Base-by-base conservation (phyloP, 441 rosid species). In the Flueggea neowawraea region DNA sequence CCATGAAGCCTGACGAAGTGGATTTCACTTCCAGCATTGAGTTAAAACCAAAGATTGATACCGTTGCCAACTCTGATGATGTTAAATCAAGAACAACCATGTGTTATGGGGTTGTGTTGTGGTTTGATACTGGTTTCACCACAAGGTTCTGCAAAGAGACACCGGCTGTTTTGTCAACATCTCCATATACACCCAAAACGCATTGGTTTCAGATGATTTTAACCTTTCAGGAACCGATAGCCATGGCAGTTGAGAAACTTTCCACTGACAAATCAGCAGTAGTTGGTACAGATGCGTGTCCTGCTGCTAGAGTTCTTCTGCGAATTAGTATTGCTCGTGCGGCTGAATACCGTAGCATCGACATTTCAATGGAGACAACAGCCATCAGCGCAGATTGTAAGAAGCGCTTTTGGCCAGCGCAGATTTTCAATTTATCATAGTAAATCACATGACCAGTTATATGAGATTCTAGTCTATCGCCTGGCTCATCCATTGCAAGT, bases 71-170 rank as follows among this genome's bases (percentile, higher is more conserved):
- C n/a, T n/a, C 14, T 55, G 55, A 5, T 0, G 72, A 64, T 54
- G n/a, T 55, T 4, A 61, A 66, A 41, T 54, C 68, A 2, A 57
- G 72, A 57, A 39, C 71, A 62, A 77, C 62, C 58, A 60, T 75
- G 70, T 94, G 98, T 64, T 78, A 83, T 55, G 98, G 98, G 48
- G 71, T 84, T 52, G 95, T 89, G 31, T 55, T 94, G 68, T 90
- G 98, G 98, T 94, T 94, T 3, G 97, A 91, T 16, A 84, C 95
- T 39, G 95, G 90, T 66, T 94, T 94, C 72, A 85, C 96, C 4
- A 41, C 67, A 75, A 82, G 97, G 66, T 90, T 88, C 80, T 94
- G 98, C 88, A 89, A 80, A 84, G 95, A 90, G 74, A 77, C 65
- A 43, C 88, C 96, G 14, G 76, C 84, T 4, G 72, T 85, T 36